Conservation (phyloP, 345 rosid genomes). For the Capsella bursapastoris region DNA sequence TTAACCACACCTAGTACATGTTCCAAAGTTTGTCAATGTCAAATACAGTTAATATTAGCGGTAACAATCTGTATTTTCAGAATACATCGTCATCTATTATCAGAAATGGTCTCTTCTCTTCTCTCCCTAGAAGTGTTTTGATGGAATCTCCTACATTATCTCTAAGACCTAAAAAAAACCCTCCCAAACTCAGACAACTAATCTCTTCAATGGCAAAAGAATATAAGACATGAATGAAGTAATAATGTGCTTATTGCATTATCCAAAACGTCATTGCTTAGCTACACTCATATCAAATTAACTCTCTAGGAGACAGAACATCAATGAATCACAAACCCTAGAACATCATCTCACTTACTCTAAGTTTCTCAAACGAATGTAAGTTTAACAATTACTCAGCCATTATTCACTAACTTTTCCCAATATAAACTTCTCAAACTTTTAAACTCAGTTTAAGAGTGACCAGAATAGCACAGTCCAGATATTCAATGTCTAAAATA, state of each 20-base stretch:
- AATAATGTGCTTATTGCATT: too few relatives aligned
- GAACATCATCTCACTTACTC: neutral
- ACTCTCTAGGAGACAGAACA: neutral
- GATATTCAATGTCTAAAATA: too few relatives aligned
- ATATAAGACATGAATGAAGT: neutral
- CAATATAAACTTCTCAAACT: too few relatives aligned
- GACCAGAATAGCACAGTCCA: too few relatives aligned
- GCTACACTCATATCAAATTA: constrained; percentile 2
- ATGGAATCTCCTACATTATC: neutral
- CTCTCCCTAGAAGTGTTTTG: too few relatives aligned
- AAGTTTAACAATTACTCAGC: too few relatives aligned
- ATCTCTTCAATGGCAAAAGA: neutral
- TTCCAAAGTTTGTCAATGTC: neutral
- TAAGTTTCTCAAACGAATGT: neutral
- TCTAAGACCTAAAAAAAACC: neutral
- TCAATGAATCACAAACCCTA: neutral
- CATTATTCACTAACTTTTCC: too few relatives aligned
- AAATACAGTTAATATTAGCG: neutral
- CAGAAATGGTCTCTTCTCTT: too few relatives aligned
- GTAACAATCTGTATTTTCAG: neutral
- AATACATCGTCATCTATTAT: neutral
- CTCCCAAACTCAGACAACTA: neutral
- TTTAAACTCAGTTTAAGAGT: too few relatives aligned
- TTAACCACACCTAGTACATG: constrained; percentile 44
- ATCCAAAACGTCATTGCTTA: neutral